Conservation (phyloP, 1,284 basidiomycete genomes). For the Xanthoconium separans region DNA sequence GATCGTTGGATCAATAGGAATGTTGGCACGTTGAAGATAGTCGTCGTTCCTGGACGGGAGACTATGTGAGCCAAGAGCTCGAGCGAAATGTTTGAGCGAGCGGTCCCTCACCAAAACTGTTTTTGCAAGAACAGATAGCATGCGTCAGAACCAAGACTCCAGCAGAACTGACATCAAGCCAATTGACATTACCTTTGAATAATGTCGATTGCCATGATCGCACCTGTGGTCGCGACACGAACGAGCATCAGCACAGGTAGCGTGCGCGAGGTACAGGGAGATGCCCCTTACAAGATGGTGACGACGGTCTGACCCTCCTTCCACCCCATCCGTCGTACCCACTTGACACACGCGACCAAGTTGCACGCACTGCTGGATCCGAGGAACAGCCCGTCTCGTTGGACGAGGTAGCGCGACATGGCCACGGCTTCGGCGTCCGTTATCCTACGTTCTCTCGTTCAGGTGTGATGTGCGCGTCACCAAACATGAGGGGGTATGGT, state of each 20-base stretch:
- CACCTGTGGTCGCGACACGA: conserved; percentile 48
- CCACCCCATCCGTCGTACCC: conserved; percentile 73
- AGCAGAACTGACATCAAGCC: background rate
- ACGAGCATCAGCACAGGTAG: background rate
- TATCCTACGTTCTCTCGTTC: conserved; percentile 48
- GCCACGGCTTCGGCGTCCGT: conserved; percentile 88
- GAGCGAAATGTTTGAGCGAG: background rate
- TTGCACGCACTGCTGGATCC: conserved; percentile 98
- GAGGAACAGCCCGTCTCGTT: conserved; percentile 90
- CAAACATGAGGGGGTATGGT: no score
- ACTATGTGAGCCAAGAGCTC: background rate
- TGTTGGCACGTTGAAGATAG: conserved; percentile 63
- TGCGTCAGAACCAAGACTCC: background rate
- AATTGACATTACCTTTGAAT: conserved; percentile 68
- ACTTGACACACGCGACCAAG: conserved; percentile 83
- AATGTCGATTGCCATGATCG: conserved; percentile 83
- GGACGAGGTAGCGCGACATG: conserved; percentile 89
- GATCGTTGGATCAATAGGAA: conserved; percentile 55
- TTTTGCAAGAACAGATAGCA: background rate
- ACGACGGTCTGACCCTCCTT: conserved; percentile 65
- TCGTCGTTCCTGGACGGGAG: conserved; percentile 59
- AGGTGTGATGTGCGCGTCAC: no score
- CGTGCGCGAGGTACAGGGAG: no score
- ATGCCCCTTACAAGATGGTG: conserved; percentile 72
- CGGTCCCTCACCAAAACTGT: conserved; percentile 44